Conservation (phyloP, 192 early-diverging fungal genomes). For the Jimgerdemannia lactiflua region DNA sequence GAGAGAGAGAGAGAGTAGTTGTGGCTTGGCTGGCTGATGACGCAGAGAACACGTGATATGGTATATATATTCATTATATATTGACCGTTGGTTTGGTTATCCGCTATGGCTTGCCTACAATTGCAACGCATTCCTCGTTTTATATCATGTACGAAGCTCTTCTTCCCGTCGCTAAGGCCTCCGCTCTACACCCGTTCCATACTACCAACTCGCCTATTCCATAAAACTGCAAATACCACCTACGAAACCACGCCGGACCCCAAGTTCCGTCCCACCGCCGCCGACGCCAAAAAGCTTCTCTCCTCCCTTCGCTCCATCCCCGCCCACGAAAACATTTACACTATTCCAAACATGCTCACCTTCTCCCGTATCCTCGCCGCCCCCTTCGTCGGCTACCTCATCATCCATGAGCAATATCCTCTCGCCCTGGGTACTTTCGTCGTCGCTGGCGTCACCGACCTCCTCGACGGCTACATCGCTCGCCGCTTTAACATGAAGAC, state of each 20-base stretch:
- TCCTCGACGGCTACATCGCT: constrained; percentile 88
- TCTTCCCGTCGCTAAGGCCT: no score
- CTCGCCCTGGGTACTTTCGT: constrained; percentile 74
- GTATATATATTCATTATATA: no score
- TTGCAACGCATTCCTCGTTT: no score
- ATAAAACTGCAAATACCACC: no score
- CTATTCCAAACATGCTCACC: constrained; percentile 88
- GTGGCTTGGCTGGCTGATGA: background rate
- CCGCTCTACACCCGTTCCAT: no score
- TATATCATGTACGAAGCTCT: no score
- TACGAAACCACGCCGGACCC: background rate
- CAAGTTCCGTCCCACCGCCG: background rate
- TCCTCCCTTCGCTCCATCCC: background rate
- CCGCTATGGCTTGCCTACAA: no score
- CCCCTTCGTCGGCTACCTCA: constrained; percentile 89
- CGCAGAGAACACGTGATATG: no score
- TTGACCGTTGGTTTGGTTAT: no score
- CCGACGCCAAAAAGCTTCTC: background rate
- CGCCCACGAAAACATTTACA: constrained; percentile 78
- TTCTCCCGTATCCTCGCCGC: constrained; percentile 72
- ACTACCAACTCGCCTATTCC: no score
- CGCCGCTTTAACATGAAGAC: constrained; percentile 84
- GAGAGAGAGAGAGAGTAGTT: background rate
- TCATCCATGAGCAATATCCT: constrained; percentile 68
- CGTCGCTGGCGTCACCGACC: constrained; percentile 84